A percentile compares a stretch with the other conserved stretches of the same genome.
Conservation (phyloP, 495 filamentous ascomycete genomes). For the Talaromyces adpressus region DNA sequence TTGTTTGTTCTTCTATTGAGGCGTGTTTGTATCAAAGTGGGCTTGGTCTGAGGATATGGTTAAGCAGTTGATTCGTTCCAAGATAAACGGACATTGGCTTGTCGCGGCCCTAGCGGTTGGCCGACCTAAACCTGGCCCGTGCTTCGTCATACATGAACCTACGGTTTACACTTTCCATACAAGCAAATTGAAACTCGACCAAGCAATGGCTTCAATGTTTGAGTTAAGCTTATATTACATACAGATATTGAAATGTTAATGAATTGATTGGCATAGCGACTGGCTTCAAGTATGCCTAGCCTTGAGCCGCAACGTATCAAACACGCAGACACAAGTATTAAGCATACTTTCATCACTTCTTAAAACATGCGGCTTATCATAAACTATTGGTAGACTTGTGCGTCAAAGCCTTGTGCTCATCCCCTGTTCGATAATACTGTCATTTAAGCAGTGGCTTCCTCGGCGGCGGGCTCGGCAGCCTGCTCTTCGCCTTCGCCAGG, state of each 20-base stretch:
- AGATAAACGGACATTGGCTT: not conserved
- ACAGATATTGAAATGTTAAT: slow-evolving; percentile 1
- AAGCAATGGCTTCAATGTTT: not conserved
- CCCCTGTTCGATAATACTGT: slow-evolving; percentile 9
- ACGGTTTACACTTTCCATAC: not conserved
- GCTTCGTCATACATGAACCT: not conserved
- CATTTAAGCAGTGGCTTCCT: slow-evolving; percentile 32
- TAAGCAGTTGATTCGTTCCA: not conserved
- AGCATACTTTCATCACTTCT: not conserved
- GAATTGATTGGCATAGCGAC: slow-evolving; percentile 2
- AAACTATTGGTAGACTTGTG: slow-evolving; percentile 5
- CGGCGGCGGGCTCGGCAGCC: slow-evolving; percentile 30
- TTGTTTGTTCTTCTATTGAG: not conserved
- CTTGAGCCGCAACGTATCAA: slow-evolving; percentile 7
- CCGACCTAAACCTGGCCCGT: not conserved
- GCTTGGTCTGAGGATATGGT: not conserved
- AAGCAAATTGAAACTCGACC: not conserved
- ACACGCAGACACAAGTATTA: slow-evolving; percentile 7
- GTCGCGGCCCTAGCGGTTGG: not conserved
- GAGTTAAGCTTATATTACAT: not conserved
- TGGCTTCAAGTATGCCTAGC: not conserved
- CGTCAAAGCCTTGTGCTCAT: slow-evolving; percentile 6
- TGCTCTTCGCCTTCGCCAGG: slow-evolving; percentile 43
- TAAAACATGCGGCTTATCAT: slow-evolving; percentile 8
- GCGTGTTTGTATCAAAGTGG: not conserved